phyloP scores from a whole-genome alignment of 768 basidiomycete genomes.

The Hygrocybe punicea region DNA sequence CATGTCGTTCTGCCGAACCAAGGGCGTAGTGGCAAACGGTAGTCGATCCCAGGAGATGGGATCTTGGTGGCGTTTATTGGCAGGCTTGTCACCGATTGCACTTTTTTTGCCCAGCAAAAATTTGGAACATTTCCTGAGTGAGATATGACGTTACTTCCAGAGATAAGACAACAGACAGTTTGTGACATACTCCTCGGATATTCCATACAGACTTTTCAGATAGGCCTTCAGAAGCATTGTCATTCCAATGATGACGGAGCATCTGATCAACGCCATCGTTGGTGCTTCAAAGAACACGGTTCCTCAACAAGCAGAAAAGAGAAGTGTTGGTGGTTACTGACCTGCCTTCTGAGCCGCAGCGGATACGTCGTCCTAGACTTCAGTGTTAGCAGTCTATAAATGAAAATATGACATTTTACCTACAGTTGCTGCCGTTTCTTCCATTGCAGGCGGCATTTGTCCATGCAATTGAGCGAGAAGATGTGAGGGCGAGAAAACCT shows the following conservation, averaged over 20 bases:
- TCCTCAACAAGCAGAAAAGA: conserved; percentile 3
- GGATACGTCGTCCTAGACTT: neutral
- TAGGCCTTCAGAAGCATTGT: conserved; percentile 85
- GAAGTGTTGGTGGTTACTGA: neutral
- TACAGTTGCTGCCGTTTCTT: neutral
- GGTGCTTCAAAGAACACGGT: conserved; percentile 11
- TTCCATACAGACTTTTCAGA: conserved; percentile 75
- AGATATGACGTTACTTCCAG: neutral
- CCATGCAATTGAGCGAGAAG: conserved; percentile 59
- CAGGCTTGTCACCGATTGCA: conserved; percentile 80
- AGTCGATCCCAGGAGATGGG: conserved; percentile 72
- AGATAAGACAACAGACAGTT: neutral
- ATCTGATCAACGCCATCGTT: conserved; percentile 47
- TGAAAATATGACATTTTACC: neutral
- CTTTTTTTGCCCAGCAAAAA: conserved; percentile 88
- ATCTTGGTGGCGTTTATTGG: conserved; percentile 55
- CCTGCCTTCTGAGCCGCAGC: neutral
- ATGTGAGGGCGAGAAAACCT: conserved; percentile 66
- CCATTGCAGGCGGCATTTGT: conserved; percentile 8
- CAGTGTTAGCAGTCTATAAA: neutral
- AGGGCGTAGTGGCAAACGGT: conserved; percentile 58
- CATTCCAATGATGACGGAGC: conserved; percentile 76
- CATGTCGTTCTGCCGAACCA: conserved; percentile 62
- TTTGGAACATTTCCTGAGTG: conserved; percentile 86
- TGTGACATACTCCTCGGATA: conserved; percentile 83